Evolutionary conservation across 306 rosid genomes (phyloP).

Genomic region (Trichosanthes cucumerina): DNA sequence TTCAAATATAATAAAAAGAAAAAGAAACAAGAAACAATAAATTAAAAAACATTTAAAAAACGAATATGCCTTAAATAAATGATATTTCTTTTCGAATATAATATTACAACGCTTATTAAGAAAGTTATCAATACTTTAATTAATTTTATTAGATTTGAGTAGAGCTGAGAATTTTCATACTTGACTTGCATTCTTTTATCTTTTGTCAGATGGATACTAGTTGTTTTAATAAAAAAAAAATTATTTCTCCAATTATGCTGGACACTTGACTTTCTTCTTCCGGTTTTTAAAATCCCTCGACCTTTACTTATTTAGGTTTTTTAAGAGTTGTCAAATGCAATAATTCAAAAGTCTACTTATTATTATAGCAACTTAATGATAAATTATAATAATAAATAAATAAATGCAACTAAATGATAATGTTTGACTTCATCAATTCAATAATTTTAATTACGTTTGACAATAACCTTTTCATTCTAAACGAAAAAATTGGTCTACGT

Average conservation of each 20-base stretch:
- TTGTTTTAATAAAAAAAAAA: not conserved
- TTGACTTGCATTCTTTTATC: not conserved
- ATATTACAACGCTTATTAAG: too few species aligned
- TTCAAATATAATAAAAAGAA: too few species aligned
- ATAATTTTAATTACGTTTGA: not conserved
- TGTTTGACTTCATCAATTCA: not conserved
- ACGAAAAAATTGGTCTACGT: not conserved
- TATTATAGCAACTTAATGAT: not conserved
- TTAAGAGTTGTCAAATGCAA: not conserved
- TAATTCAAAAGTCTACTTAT: not conserved
- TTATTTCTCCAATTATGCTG: not conserved
- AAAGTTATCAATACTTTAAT: not conserved
- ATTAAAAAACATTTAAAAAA: too few species aligned
- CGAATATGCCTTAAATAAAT: too few species aligned
- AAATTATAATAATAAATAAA: not conserved
- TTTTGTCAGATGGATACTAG: not conserved
- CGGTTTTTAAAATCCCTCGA: not conserved
- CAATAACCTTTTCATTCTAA: not conserved
- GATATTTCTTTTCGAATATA: too few species aligned
- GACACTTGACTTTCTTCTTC: not conserved
- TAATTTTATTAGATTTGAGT: not conserved
- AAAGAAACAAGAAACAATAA: too few species aligned
- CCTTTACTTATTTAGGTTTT: not conserved
- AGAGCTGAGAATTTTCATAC: not conserved
- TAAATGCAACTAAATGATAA: not conserved